These are phyloP conservation scores for Dioscorea zingiberensis DNA, from an alignment of 106 monocot genomes.

Conservation along the genomic window DNA sequence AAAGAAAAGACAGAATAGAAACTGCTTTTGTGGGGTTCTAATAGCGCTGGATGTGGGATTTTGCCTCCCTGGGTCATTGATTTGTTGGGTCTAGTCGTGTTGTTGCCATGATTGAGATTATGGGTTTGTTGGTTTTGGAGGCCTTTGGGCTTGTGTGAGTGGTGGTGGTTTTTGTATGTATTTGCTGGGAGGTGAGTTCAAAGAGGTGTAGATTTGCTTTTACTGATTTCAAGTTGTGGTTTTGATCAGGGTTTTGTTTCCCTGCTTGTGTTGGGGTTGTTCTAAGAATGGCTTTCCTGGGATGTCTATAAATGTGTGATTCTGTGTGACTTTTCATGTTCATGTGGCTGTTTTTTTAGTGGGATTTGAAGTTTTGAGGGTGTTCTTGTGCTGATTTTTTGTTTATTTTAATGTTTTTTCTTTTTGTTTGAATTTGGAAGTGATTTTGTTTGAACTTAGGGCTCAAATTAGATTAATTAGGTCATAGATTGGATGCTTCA, in stretches of 20 bases:
- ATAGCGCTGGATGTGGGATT: conserved; percentile 8
- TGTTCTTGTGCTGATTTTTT: neutral
- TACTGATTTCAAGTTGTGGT: neutral
- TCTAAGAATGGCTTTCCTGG: neutral
- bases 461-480: no score
- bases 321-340: conserved; percentile 8
- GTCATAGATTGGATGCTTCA: neutral
- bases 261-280: neutral
- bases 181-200: neutral
- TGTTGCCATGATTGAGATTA: no score
- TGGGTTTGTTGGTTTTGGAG: neutral
- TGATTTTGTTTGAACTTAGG: no score
- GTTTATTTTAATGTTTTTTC: neutral
- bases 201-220: neutral
- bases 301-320: conserved; percentile 2
- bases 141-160: neutral
- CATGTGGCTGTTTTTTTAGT: conserved; percentile 13
- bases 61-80: neutral
- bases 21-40: neutral
- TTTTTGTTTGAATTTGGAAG: neutral
- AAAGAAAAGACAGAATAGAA: conserved; percentile 11
- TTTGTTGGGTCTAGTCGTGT: neutral
- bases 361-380: neutral
- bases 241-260: neutral
- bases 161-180: neutral